Evolutionary conservation across 805 yeast species (phyloP), one percentile per base, ranked within the genome.

Genomic region (Ogataea glucozyma): DNA sequence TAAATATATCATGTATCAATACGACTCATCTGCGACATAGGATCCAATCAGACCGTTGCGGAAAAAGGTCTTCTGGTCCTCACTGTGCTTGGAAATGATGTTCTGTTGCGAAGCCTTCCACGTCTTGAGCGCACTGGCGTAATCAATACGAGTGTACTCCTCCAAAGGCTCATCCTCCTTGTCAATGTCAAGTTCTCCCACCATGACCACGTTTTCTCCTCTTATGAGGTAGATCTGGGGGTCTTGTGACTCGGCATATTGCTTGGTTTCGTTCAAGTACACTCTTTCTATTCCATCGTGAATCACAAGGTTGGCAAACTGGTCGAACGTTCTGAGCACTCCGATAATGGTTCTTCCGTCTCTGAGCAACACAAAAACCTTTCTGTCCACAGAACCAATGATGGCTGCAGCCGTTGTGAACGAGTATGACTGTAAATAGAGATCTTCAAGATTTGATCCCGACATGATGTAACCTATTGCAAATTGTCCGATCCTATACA

Each of bases 141-240:
- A 89, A 26, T 61, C 78, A 17, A 87, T 71, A 59, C 76, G 79
- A 48, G 74, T 69, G 63, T 81, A 71, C 11, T 67, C 64, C 30
- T 71, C 72, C 53, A 86, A 65, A 40, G 85, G 85, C 48, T 70
- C 77, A 58, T 86, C 95, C 64, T 89, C 96, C 49, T 70, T 76
- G 58, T 88, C 96, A 48, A 88, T 85, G 64, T 90, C 97, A 48
- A 91, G 77, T 62, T 91, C 97, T 16, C 98, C 99, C 61, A 93
- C 64, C 81, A 90, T 78, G 8, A 90, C 93, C 7, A 93, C 93
- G 57, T 91, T 91, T 64, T 93, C 99, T 48, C 99, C 99, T 66
- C 99, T 84, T 30, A 93, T 83, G 69, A 93, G 77, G 60, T 82
- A 83, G 38, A 88, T 86, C 8, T 96, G 97, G 40, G 58, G 59